Evolutionary conservation across 176 grass and related monocot genomes (phyloP).

Genomic region (Alopecurus myosuroides): DNA sequence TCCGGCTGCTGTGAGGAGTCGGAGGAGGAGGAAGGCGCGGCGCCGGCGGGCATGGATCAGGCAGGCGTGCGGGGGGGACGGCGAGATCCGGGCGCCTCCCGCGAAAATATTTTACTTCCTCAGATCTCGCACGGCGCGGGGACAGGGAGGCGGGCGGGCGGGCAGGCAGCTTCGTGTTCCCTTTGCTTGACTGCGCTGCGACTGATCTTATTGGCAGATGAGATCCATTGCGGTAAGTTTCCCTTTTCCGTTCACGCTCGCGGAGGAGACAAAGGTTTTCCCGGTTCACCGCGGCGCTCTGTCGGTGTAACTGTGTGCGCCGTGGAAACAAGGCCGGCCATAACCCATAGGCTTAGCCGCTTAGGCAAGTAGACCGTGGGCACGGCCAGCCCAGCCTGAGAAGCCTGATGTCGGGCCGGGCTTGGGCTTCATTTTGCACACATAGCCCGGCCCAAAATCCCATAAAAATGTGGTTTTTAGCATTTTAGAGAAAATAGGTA

Average conservation of each 20-base stretch:
- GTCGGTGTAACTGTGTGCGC: not conserved
- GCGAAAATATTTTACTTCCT: not conserved
- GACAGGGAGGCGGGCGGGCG: not conserved
- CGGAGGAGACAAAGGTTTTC: not conserved
- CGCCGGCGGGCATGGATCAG: not conserved
- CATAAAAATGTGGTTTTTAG: no score
- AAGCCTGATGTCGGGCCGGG: no score
- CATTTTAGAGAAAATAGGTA: no score
- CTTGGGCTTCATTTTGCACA: no score
- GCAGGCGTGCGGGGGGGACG: not conserved
- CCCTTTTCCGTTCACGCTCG: not conserved
- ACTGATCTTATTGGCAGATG: conserved; percentile 12
- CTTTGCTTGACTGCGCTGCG: conserved; percentile 44
- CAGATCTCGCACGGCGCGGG: conserved; percentile 45
- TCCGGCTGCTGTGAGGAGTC: not conserved
- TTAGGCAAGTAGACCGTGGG: no score
- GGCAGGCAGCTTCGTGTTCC: not conserved
- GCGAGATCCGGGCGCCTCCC: conserved; percentile 15
- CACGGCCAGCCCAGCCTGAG: no score
- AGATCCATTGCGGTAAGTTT: not conserved
- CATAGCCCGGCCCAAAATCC: no score
- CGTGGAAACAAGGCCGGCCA: not conserved
- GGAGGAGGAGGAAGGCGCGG: not conserved
- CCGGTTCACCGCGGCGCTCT: not conserved
- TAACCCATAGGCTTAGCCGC: no score